A percentile compares a stretch with the other conserved stretches of the same genome.
phyloP scores from a whole-genome alignment of 306 rosid genomes.

The Dicorynia guianensis region DNA sequence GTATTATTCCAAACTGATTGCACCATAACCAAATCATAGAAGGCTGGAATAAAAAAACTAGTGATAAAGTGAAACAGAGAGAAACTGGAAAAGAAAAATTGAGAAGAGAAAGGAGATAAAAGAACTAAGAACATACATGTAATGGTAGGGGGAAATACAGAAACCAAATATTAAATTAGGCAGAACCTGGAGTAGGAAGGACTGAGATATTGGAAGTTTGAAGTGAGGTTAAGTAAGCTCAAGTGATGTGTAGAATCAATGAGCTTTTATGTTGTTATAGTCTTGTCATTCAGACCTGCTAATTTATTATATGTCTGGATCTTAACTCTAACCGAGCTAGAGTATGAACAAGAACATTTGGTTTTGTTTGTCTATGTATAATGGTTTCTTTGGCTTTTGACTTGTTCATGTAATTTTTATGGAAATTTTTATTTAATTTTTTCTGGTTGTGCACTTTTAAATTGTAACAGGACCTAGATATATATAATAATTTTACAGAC shows the following conservation, averaged over 20 bases:
- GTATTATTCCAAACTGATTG: neutral
- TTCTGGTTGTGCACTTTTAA: conserved; percentile 17
- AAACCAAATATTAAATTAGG: neutral
- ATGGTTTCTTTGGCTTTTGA: neutral
- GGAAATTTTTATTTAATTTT: conserved; percentile 5
- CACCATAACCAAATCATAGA: neutral
- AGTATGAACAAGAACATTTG: conserved; percentile 2
- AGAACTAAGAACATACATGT: conserved; percentile 16
- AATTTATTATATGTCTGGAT: conserved; percentile 1
- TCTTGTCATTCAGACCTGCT: conserved; percentile 5
- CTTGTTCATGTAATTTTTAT: conserved; percentile 13
- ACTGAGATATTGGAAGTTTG: neutral
- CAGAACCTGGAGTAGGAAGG: conserved; percentile 11
- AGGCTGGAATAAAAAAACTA: conserved; percentile 9
- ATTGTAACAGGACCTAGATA: conserved; percentile 23
- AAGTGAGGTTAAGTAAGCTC: conserved; percentile 6
- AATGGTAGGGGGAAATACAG: neutral
- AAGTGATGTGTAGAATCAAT: neutral
- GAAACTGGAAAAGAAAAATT: conserved; percentile 12
- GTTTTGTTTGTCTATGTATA: conserved; percentile 12
- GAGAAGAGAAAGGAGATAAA: neutral
- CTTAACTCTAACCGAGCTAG: conserved; percentile 1
- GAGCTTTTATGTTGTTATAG: conserved; percentile 20
- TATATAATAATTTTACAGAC: conserved; percentile 24
- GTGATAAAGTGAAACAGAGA: neutral